These are phyloP conservation scores for Raffaelea albimanens DNA, from an alignment of 2,329 filamentous ascomycete species.

Conservation along the genomic window DNA sequence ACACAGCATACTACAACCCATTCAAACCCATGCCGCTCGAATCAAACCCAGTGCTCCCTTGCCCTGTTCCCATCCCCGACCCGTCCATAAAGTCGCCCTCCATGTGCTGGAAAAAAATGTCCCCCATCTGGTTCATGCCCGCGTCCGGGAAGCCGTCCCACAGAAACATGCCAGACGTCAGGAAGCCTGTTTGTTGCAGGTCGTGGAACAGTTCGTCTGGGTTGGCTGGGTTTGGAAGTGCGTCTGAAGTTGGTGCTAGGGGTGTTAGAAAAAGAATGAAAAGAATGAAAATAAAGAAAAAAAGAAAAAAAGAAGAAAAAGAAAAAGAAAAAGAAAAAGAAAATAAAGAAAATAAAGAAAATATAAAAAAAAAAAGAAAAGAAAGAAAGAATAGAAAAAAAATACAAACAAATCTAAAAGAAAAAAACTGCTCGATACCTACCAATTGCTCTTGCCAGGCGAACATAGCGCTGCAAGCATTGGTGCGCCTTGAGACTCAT, in stretches of 20 bases:
- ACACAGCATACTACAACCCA: too few relatives aligned
- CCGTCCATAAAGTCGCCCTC: constrained; percentile 2
- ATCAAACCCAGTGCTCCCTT: constrained; percentile 36
- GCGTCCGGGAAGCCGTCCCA: constrained; percentile 10
- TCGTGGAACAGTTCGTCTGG: background rate
- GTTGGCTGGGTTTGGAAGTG: too few relatives aligned
- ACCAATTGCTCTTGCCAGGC: constrained; percentile 3
- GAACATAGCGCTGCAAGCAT: constrained; percentile 9
- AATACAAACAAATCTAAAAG: too few relatives aligned
- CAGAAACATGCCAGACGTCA: constrained; percentile 2
- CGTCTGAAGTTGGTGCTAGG: too few relatives aligned
- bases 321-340: too few relatives aligned
- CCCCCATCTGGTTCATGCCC: constrained; percentile 5
- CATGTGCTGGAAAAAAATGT: constrained; percentile 5
- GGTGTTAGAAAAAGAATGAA: too few relatives aligned
- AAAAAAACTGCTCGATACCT: too few relatives aligned
- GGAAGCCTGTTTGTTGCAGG: background rate
- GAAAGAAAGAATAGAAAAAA: too few relatives aligned
- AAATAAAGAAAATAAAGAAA: too few relatives aligned
- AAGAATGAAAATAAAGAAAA: too few relatives aligned
- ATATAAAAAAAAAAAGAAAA: background rate
- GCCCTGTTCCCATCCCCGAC: constrained; percentile 26
- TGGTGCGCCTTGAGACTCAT: constrained; percentile 13
- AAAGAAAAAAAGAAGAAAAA: too few relatives aligned
- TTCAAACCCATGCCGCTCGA: constrained; percentile 27